Base-by-base conservation (phyloP, 2,329 filamentous ascomycete species). In the Fusarium mundagurra region DNA sequence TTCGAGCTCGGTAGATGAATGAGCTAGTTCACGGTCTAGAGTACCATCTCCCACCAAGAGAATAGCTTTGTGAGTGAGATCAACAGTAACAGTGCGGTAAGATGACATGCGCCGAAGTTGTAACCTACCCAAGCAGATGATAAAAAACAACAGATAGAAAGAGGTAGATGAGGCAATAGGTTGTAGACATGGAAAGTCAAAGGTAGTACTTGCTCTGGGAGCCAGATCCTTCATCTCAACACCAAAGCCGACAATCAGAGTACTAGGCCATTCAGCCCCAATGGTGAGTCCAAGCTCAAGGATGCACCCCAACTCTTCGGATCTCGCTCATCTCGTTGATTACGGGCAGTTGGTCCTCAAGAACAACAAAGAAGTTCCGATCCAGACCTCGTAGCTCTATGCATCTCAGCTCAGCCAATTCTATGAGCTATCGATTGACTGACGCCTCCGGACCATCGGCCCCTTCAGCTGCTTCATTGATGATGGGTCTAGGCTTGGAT, bases 81-180 rank as follows among this genome's bases (percentile, higher is more conserved):
- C 8, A 8, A 29, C 8, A 16, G 8, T 5, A 8, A 14, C 6
- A 17, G 0, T 16, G 10, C 27, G 20, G n/a, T 0, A 31, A 31
- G n/a, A 48, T 9, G 9, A 22, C 4, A 48, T 12, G 4, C 18
- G 4, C 22, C 27, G 0, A 12, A 22, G 14, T 13, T 31, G 20
- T 4, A 13, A 6, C 24, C 1, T 5, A 20, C 2, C 3, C 44
- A 24, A n/a, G 8, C 14, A 14, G 7, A 9, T 20, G 8, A 45
- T 24, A 13, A 13, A 14, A 34, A 14, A 16, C 34, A 34, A 48
- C 0, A 17, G 20, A 31, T 5, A 24, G 27, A 17, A 13, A 16
- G 10, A 18, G 2, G 1, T 6, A 16, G 8, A 29, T 29, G 4
- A 3, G 0, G 0, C 8, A 1, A 50, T n/a, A 0, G 3, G 13